A percentile compares a stretch with the other conserved stretches of the same genome.
phyloP scores from a whole-genome alignment of 805 yeast species.

The Schizosaccharomyces pombe region ASM294v3 CU329670.1:1802001-1802500 shows the following conservation, averaged over 20 bases:
- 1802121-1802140: conserved; percentile 59
- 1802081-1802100: conserved; percentile 53
- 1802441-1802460: conserved; percentile 27
- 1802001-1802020: conserved; percentile 7
- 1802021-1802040: conserved; percentile 61
- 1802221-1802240: conserved; percentile 90
- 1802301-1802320: conserved; percentile 39
- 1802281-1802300: conserved; percentile 77
- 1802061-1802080: conserved; percentile 41
- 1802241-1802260: conserved; percentile 55
- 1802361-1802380: conserved; percentile 9
- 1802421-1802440: conserved; percentile 26
- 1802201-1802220: conserved; percentile 53
- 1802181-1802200: conserved; percentile 14
- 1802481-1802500: conserved; percentile 18
- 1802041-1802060: conserved; percentile 85
- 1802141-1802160: conserved; percentile 86
- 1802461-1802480: conserved; percentile 23
- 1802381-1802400: conserved; percentile 71
- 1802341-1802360: conserved; percentile 35
- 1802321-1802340: conserved; percentile 57
- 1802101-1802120: conserved; percentile 92
- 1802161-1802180: conserved; percentile 62
- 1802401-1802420: conserved; percentile 42
- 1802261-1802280: conserved; percentile 44